Percentiles rank a stretch among this genome's conserved stretches.
These are phyloP conservation scores for Mucor mucedo DNA, from an alignment of 371 early-diverging fungal species.

Conservation along the genomic window DNA sequence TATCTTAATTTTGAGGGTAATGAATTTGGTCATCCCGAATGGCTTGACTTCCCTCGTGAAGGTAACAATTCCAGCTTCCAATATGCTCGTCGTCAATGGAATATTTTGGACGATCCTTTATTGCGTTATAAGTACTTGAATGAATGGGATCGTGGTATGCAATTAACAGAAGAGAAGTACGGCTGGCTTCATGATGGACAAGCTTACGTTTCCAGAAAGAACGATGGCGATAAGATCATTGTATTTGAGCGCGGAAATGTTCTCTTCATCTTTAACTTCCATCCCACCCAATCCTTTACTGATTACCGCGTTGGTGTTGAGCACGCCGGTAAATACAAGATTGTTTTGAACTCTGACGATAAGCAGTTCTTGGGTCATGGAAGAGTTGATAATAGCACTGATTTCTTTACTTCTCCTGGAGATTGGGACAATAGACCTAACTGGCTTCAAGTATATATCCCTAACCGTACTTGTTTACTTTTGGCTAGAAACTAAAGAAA, in stretches of 20 bases:
- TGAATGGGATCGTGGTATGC: constrained; percentile 89
- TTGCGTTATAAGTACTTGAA: constrained; percentile 92
- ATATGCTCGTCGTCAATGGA: constrained; percentile 94
- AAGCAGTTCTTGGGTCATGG: constrained; percentile 80
- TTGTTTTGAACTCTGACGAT: constrained; percentile 84
- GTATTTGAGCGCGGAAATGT: constrained; percentile 90
- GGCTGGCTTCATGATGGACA: constrained; percentile 76
- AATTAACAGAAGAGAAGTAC: constrained; percentile 69
- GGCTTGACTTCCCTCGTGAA: constrained; percentile 96
- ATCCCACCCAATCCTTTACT: constrained; percentile 81
- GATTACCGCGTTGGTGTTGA: constrained; percentile 88
- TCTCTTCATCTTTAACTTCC: constrained; percentile 94
- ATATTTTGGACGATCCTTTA: constrained; percentile 82
- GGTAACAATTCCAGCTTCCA: constrained; percentile 93
- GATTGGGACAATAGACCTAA: constrained; percentile 75
- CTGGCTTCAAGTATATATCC: constrained; percentile 67
- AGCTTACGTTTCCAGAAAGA: constrained; percentile 85
- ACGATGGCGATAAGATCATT: constrained; percentile 91
- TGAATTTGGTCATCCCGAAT: constrained; percentile 98
- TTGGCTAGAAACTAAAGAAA: constrained; percentile 21
- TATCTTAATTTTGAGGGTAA: constrained; percentile 97
- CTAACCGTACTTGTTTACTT: constrained; percentile 34
- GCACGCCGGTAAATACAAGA: constrained; percentile 70
- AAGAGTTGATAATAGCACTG: constrained; percentile 66
- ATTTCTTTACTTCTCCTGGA: constrained; percentile 71